Evolutionary conservation across 768 basidiomycete species (phyloP).

Genomic region (Cytidiella melzeri): DNA sequence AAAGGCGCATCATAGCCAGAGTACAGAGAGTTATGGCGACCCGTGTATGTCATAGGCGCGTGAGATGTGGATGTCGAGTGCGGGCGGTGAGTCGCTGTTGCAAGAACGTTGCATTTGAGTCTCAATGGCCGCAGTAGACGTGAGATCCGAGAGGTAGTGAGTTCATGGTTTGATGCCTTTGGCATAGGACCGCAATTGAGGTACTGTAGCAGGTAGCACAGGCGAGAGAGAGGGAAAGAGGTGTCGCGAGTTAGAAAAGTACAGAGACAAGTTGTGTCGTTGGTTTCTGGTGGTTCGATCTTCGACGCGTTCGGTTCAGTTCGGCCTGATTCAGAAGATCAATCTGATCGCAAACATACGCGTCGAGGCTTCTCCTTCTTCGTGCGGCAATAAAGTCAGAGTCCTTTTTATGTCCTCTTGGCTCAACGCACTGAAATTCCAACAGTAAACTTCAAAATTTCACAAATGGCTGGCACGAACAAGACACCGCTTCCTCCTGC

Average conservation of each 20-base stretch:
- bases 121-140: conserved; percentile 12
- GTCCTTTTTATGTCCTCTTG: too few species aligned
- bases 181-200: background rate
- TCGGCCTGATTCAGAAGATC: too few species aligned
- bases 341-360: too few species aligned
- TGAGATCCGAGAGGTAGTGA: conserved; percentile 13
- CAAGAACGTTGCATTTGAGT: conserved; percentile 10
- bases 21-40: background rate
- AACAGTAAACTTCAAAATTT: too few species aligned
- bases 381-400: too few species aligned
- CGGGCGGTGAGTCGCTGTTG: conserved; percentile 1
- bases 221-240: background rate
- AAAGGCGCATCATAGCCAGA: conserved; percentile 19
- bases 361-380: too few species aligned
- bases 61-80: too few species aligned
- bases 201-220: background rate
- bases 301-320: background rate
- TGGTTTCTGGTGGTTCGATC: too few species aligned
- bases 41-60: too few species aligned
- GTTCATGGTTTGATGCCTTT: conserved; percentile 2
- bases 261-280: too few species aligned
- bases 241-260: too few species aligned
- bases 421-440: too few species aligned
- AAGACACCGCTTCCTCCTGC: conserved; percentile 35
- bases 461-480: background rate